Percentiles rank a stretch among this genome's conserved stretches.
These are phyloP conservation scores for Capsella bursapastoris DNA, from an alignment of 345 rosid species.

Conservation along the genomic window DNA sequence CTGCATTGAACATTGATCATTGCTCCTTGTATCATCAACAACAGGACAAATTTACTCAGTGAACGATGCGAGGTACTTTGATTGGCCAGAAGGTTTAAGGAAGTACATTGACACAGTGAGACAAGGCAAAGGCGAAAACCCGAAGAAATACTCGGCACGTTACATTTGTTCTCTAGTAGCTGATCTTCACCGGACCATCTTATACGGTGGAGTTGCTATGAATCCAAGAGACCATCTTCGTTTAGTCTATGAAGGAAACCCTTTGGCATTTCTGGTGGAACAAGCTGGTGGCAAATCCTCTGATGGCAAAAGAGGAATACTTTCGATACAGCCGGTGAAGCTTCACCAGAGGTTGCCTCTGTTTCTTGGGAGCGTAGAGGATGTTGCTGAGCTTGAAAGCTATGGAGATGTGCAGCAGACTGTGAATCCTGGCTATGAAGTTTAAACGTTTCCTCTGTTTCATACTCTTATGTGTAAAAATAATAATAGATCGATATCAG, in stretches of 20 bases:
- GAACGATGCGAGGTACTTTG: constrained; percentile 90
- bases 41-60: constrained; percentile 95
- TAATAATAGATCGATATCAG: not conserved
- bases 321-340: constrained; percentile 81
- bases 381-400: constrained; percentile 81
- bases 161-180: constrained; percentile 93
- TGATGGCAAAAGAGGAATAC: constrained; percentile 74
- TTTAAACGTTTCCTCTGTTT: constrained; percentile 49
- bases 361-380: constrained; percentile 82
- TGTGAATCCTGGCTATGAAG: constrained; percentile 96
- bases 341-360: constrained; percentile 90
- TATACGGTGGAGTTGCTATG: constrained; percentile 95
- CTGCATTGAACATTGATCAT: constrained; percentile 3
- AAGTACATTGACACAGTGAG: constrained; percentile 78
- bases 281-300: constrained; percentile 93
- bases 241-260: constrained; percentile 89
- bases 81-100: constrained; percentile 93
- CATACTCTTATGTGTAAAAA: not conserved
- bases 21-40: constrained; percentile 7
- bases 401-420: constrained; percentile 86
- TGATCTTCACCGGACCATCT: constrained; percentile 83
- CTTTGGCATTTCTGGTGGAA: constrained; percentile 85
- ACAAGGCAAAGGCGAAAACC: constrained; percentile 88
- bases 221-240: constrained; percentile 96
- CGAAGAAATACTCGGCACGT: constrained; percentile 91